These are phyloP conservation scores for Pseudofabraea citricarpa DNA, from an alignment of 2,329 filamentous ascomycete genomes.

Conservation along the genomic window DNA sequence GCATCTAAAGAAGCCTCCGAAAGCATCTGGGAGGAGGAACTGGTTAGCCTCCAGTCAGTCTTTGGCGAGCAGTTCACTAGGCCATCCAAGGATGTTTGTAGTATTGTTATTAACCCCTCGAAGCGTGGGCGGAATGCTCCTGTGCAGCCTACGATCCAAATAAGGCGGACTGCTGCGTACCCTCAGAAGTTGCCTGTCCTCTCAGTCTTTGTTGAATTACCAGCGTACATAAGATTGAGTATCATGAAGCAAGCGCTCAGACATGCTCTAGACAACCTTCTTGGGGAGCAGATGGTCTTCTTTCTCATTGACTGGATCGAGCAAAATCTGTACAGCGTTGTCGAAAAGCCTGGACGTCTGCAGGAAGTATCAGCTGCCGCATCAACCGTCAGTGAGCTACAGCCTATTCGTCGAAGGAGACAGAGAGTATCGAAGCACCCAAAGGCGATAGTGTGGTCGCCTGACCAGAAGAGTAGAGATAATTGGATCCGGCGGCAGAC, in stretches of 20 bases:
- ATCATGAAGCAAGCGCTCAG: constrained; percentile 73
- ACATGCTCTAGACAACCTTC: constrained; percentile 64
- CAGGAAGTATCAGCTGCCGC: constrained; percentile 79
- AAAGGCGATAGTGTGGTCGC: constrained; percentile 58
- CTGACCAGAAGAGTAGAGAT: constrained; percentile 54
- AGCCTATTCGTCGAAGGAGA: constrained; percentile 17
- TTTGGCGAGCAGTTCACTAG: constrained; percentile 69
- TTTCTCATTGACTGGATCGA: constrained; percentile 90
- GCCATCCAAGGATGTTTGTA: constrained; percentile 59
- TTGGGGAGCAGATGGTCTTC: constrained; percentile 88
- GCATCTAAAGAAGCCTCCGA: constrained; percentile 46
- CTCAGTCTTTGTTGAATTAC: constrained; percentile 65
- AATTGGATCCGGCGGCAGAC: constrained; percentile 68
- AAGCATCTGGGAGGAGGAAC: constrained; percentile 80
- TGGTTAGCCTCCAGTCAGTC: constrained; percentile 77
- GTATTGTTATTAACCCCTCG: constrained; percentile 59
- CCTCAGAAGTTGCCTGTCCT: constrained; percentile 65
- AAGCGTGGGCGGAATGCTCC: constrained; percentile 43
- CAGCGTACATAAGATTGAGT: constrained; percentile 90
- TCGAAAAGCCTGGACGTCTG: constrained; percentile 78
- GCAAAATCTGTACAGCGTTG: constrained; percentile 73
- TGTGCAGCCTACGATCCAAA: constrained; percentile 55
- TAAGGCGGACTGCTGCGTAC: constrained; percentile 70
- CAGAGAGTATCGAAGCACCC: constrained; percentile 40
- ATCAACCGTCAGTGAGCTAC: constrained; percentile 54